Conservation (phyloP, 2,329 filamentous ascomycete genomes). For the Hymenotorrendiella dingleyae region DNA sequence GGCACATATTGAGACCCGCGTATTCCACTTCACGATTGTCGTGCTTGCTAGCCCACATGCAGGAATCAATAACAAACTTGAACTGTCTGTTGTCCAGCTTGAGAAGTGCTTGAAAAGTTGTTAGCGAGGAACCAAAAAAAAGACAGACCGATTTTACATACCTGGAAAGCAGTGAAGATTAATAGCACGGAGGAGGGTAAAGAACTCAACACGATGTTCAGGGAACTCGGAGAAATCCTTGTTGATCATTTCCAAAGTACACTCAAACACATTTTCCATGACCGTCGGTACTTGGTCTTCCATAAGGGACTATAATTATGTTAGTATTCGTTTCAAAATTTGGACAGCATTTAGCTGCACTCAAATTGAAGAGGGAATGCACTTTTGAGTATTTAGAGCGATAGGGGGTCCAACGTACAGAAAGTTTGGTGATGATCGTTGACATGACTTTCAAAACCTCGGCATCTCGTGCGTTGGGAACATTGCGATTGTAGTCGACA, state of each 20-base stretch:
- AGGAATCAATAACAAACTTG: slow-evolving; percentile 99
- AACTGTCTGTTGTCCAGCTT: slow-evolving; percentile 95
- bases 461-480: slow-evolving; percentile 89
- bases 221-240: slow-evolving; percentile 99
- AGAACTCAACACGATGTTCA: slow-evolving; percentile 98
- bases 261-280: slow-evolving; percentile 98
- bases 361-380: slow-evolving; percentile 24
- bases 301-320: slow-evolving; percentile 67
- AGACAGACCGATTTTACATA: slow-evolving; percentile 27
- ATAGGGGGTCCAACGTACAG: slow-evolving; percentile 63
- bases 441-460: slow-evolving; percentile 98
- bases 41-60: slow-evolving; percentile 99
- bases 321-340: slow-evolving; percentile 28
- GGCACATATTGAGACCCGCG: slow-evolving; percentile 94
- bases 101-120: slow-evolving; percentile 55
- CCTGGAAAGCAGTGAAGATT: slow-evolving; percentile 95
- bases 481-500: slow-evolving; percentile 94
- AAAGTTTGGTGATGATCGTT: slow-evolving; percentile 91
- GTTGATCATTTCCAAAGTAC: slow-evolving; percentile 99
- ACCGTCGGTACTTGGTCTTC: slow-evolving; percentile 96
- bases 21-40: slow-evolving; percentile 97
- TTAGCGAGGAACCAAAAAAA: slow-evolving; percentile 6
- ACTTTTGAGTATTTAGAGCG: slow-evolving; percentile 42
- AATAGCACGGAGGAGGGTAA: slow-evolving; percentile 92
- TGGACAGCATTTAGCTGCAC: slow-evolving; percentile 1